phyloP scores from a whole-genome alignment of 108 stramenopile genomes.

The Craspedostauros australis region DNA sequence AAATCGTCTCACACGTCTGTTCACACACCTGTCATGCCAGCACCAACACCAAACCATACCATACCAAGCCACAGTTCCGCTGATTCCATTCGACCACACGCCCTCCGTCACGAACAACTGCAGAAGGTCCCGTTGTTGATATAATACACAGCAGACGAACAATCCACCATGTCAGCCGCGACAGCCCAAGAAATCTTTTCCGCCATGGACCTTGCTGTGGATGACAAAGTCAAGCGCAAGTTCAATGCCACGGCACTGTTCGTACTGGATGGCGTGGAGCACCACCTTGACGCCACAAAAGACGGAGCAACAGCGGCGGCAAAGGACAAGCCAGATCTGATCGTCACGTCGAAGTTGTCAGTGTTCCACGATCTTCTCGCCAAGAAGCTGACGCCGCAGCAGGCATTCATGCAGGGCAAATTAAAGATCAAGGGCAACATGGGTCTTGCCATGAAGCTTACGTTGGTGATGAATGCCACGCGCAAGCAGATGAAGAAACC shows the following conservation, averaged over 20 bases:
- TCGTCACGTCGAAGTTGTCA: constrained; percentile 21
- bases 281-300: constrained; percentile 7
- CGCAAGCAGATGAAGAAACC: constrained; percentile 19
- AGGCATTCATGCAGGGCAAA: constrained; percentile 53
- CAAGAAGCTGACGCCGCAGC: constrained; percentile 41
- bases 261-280: constrained; percentile 6
- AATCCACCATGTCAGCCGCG: no score
- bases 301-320: constrained; percentile 4
- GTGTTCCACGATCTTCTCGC: constrained; percentile 33
- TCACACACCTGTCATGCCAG: no score
- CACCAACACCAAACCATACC: no score
- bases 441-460: constrained; percentile 79
- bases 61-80: no score
- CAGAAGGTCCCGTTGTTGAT: no score
- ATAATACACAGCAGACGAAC: no score
- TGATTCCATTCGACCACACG: no score
- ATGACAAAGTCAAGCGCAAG: constrained; percentile 15
- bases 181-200: constrained; percentile 21
- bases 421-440: constrained; percentile 82
- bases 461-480: constrained; percentile 62
- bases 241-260: constrained; percentile 44
- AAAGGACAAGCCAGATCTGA: constrained; percentile 21
- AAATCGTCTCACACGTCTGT: no score
- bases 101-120: no score
- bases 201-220: constrained; percentile 31